phyloP scores from a whole-genome alignment of 2,329 filamentous ascomycete species.

The Trichoderma hamatum region DNA sequence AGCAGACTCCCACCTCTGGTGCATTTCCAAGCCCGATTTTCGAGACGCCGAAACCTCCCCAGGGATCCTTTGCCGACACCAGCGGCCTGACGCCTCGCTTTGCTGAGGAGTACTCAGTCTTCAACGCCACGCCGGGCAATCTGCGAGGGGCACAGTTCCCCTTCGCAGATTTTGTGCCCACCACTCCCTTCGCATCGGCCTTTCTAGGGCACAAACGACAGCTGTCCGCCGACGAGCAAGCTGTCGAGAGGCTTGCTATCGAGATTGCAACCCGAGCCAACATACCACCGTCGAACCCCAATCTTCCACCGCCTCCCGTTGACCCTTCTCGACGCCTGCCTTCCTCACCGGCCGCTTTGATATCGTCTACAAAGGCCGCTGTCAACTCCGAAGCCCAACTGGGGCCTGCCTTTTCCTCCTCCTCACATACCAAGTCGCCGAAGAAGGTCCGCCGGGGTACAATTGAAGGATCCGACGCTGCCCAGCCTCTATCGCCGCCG shows the following conservation, averaged over 20 bases:
- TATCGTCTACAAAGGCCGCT: constrained; percentile 37
- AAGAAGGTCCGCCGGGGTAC: constrained; percentile 53
- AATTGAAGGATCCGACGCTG: constrained; percentile 40
- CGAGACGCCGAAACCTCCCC: constrained; percentile 57
- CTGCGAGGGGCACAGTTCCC: constrained; percentile 50
- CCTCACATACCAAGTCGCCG: constrained; percentile 35
- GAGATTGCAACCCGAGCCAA: constrained; percentile 65
- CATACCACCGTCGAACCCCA: constrained; percentile 58
- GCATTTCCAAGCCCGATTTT: constrained; percentile 59
- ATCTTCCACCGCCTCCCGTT: constrained; percentile 60
- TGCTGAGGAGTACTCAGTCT: constrained; percentile 67
- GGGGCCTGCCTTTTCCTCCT: constrained; percentile 37
- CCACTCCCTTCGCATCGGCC: constrained; percentile 41
- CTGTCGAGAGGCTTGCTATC: constrained; percentile 51
- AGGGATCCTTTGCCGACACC: constrained; percentile 52
- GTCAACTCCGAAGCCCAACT: constrained; percentile 34
- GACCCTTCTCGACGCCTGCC: constrained; percentile 60
- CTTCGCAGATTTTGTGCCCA: constrained; percentile 50
- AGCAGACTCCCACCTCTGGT: constrained; percentile 58
- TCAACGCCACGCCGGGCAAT: constrained; percentile 65
- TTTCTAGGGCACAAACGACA: constrained; percentile 49
- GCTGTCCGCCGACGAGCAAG: constrained; percentile 54
- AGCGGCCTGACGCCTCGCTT: constrained; percentile 63
- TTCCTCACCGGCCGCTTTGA: constrained; percentile 58
- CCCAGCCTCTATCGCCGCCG: constrained; percentile 63